Evolutionary conservation across 202 grass and related monocot species (phyloP).

Genomic region (Brachypodium distachyon): DNA sequence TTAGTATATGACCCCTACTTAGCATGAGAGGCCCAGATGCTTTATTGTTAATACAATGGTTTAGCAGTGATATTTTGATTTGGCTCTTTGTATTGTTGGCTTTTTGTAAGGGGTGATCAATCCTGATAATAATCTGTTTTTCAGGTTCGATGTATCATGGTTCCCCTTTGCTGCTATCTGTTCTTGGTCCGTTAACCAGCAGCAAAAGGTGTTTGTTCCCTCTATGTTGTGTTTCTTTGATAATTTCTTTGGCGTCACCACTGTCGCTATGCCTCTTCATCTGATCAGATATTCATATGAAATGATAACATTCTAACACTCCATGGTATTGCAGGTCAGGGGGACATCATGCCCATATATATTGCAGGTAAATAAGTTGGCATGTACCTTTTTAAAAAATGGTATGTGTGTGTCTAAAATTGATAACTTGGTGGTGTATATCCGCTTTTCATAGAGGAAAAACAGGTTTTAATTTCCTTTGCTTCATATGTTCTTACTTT

Average conservation of each 20-base stretch:
- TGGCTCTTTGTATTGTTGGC: background rate
- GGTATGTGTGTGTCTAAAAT: conserved; percentile 7
- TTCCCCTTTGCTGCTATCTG: conserved; percentile 72
- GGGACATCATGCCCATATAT: conserved; percentile 49
- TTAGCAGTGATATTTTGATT: background rate
- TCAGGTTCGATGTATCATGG: conserved; percentile 98
- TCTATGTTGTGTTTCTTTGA: conserved; percentile 14
- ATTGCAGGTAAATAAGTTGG: conserved; percentile 65
- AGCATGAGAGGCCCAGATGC: background rate
- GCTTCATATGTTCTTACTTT: background rate
- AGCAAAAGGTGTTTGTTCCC: conserved; percentile 47
- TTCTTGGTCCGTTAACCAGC: conserved; percentile 68
- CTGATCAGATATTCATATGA: background rate
- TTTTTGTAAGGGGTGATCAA: background rate
- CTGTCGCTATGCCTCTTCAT: background rate
- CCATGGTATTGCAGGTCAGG: conserved; percentile 43
- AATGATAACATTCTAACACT: conserved; percentile 27
- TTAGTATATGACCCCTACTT: background rate
- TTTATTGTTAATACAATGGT: background rate
- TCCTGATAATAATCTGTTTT: conserved; percentile 18
- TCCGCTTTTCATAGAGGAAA: background rate
- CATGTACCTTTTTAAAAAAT: background rate
- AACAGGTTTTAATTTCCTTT: background rate
- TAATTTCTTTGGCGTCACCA: background rate
- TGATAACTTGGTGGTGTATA: background rate